Evolutionary conservation across 2,329 filamentous ascomycete species (phyloP).

Genomic region (Didymellaceae sp.): DNA sequence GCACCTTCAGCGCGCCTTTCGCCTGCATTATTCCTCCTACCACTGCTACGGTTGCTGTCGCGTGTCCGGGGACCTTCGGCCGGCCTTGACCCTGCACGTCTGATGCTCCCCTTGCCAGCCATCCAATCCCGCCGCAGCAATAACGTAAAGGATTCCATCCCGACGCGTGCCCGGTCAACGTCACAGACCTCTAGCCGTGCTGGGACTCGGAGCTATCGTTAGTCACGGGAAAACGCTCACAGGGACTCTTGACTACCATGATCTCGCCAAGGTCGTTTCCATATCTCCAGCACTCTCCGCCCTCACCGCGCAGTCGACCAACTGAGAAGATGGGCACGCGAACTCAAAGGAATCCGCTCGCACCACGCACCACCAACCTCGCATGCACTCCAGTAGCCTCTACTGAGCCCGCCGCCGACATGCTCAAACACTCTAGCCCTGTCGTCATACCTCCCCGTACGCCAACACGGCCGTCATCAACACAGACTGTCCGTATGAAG

Average conservation of each 20-base stretch:
- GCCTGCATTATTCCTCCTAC: conserved; percentile 2
- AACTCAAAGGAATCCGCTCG: conserved; percentile 26
- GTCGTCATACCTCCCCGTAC: conserved; percentile 51
- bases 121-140: conserved; percentile 45
- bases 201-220: conserved; percentile 25
- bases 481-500: conserved; percentile 40
- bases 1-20: not conserved
- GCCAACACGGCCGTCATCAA: conserved; percentile 38
- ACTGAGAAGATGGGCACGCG: conserved; percentile 43
- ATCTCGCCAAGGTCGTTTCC: conserved; percentile 56
- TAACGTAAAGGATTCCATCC: conserved; percentile 45
- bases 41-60: conserved; percentile 11
- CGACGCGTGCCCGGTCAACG: conserved; percentile 31
- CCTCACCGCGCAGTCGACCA: conserved; percentile 36
- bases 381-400: conserved; percentile 14
- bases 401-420: conserved; percentile 24
- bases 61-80: conserved; percentile 31
- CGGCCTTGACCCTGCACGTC: conserved; percentile 34
- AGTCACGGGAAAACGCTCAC: conserved; percentile 38
- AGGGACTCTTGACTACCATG: conserved; percentile 42
- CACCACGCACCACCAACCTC: conserved; percentile 23
- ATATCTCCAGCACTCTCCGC: conserved; percentile 46
- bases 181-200: conserved; percentile 33
- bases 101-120: conserved; percentile 34
- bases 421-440: conserved; percentile 48